phyloP scores from a whole-genome alignment of 306 rosid species.

The Arachis hypogaea region DNA sequence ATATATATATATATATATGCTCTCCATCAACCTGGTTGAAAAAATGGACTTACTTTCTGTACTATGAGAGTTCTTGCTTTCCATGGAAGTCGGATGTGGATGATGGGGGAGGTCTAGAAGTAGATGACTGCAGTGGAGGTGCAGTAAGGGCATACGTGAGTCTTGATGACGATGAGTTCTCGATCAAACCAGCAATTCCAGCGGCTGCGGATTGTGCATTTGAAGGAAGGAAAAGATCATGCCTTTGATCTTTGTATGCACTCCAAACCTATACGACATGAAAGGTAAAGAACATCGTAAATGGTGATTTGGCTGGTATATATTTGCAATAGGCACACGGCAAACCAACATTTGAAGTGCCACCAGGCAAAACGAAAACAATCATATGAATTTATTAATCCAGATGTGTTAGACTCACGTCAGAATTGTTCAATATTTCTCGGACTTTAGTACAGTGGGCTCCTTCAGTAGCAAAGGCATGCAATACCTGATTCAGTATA shows the following conservation, averaged over 20 bases:
- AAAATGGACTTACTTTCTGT: slow-evolving; percentile 34
- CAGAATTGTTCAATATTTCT: slow-evolving; percentile 81
- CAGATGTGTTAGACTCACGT: slow-evolving; percentile 58
- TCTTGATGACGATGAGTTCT: slow-evolving; percentile 85
- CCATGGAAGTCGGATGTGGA: slow-evolving; percentile 56
- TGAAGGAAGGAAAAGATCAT: slow-evolving; percentile 97
- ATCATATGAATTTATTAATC: not conserved
- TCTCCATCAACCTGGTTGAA: slow-evolving; percentile 19
- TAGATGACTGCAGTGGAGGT: slow-evolving; percentile 65
- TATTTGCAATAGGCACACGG: slow-evolving; percentile 3
- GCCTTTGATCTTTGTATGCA: slow-evolving; percentile 98
- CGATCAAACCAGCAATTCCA: slow-evolving; percentile 95
- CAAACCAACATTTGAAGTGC: slow-evolving; percentile 1
- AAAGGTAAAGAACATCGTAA: slow-evolving; percentile 1
- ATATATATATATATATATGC: slow-evolving; percentile 18
- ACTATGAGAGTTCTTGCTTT: slow-evolving; percentile 53
- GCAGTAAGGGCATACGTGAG: slow-evolving; percentile 86
- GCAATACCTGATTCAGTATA: slow-evolving; percentile 77
- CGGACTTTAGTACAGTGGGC: slow-evolving; percentile 97
- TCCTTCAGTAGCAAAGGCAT: slow-evolving; percentile 99
- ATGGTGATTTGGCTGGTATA: not conserved
- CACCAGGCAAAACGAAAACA: slow-evolving; percentile 23
- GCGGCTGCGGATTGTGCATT: slow-evolving; percentile 99
- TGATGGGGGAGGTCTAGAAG: slow-evolving; percentile 64
- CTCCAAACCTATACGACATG: slow-evolving; percentile 84